Percentiles rank a stretch among this genome's conserved stretches.
Evolutionary conservation across 768 basidiomycete species (phyloP).

Genomic region (Daedaleopsis nitida): DNA sequence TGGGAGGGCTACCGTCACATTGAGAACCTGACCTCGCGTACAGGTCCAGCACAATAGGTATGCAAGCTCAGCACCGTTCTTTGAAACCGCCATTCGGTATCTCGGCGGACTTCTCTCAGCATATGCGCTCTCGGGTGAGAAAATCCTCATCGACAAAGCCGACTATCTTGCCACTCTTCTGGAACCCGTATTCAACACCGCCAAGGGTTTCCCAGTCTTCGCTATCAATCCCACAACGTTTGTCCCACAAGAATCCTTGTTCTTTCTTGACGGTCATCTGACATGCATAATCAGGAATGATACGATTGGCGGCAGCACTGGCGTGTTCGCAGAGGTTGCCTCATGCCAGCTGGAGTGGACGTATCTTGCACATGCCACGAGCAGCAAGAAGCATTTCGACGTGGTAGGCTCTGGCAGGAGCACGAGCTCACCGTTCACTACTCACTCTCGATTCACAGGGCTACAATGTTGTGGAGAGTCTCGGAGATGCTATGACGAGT

Average conservation of each 20-base stretch:
- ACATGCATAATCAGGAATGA: conserved; percentile 36
- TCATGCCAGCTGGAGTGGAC: conserved; percentile 84
- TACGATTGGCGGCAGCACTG: conserved; percentile 39
- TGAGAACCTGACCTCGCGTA: no score
- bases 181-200: conserved; percentile 69
- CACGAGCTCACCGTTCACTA: background rate
- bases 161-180: conserved; percentile 72
- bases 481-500: conserved; percentile 49
- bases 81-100: conserved; percentile 89
- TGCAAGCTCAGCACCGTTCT: conserved; percentile 49
- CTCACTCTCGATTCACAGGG: conserved; percentile 37
- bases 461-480: conserved; percentile 47
- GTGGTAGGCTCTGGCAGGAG: conserved; percentile 40
- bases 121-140: conserved; percentile 71
- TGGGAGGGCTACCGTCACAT: no score
- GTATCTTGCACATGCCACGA: conserved; percentile 79
- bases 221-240: conserved; percentile 68
- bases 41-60: no score
- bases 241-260: conserved; percentile 17
- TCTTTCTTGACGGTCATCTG: background rate
- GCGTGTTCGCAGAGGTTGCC: conserved; percentile 76
- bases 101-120: conserved; percentile 87
- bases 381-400: conserved; percentile 61
- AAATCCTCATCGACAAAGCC: conserved; percentile 62
- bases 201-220: conserved; percentile 68